Base-by-base conservation (phyloP, 2,329 filamentous ascomycete species). In the Cercospora sojina region DNA sequence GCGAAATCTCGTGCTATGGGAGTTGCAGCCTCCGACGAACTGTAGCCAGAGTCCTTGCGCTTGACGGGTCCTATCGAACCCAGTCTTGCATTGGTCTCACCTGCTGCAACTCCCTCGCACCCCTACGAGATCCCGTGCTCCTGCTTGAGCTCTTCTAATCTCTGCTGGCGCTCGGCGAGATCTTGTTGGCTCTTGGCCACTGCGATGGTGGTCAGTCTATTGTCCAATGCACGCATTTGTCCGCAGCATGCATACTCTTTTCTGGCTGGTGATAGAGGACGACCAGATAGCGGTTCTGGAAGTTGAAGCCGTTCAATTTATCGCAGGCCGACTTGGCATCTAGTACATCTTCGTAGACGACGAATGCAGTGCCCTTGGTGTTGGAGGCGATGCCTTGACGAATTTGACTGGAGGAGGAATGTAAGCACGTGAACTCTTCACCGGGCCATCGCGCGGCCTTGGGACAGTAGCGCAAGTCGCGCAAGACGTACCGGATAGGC, bases 261-360 rank as follows among this genome's bases (percentile, higher is more conserved):
- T 68, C 66, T n/a, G 55, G 43, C 56, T 72, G 90, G 78, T 92
- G 90, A 77, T 91, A 91, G 78, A 92, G 82, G 67, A 91, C 90
- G 77, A 99, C 95, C 75, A 99, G 91, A 83, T 99, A 99, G 80
- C 95, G 91, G 83, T 94, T 97, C 85, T 99, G 95, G 82, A 99
- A 99, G 85, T 99, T 99, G 89, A 96, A 99, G 79, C 95, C 95
- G 85, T 99, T 99, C 80, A 99, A 86, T 85, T 98, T 97, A 85
- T 99, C 95, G 86, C 95, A 98, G 78, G 95, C 95, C 83, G 93
- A 90, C 85, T 99, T 99, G 74, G 95, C 93, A 86, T 99, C 95
- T 87, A 95, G 91, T 74, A 98, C 94, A 86, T 99, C 95, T 83
- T 98, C 95, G 86, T 97, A 99, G 82, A 99, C 95, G 75, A 99